phyloP scores from a whole-genome alignment of 257 asterid species.

The Ilex asprella region DNA sequence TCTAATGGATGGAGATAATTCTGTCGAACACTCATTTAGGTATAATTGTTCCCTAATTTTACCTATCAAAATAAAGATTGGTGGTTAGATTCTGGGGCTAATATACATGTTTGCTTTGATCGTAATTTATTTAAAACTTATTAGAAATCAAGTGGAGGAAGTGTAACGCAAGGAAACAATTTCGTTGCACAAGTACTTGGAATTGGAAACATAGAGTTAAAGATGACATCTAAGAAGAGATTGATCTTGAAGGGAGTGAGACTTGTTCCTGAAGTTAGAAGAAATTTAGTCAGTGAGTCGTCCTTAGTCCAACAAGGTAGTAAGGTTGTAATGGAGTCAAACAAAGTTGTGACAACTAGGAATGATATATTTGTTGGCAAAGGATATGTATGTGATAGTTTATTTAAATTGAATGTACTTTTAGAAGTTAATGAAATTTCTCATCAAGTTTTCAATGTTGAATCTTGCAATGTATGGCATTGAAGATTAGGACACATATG shows the following conservation, averaged over 20 bases:
- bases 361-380: slow-evolving; percentile 1
- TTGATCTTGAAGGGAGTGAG: too few species aligned
- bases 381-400: not conserved
- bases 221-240: too few species aligned
- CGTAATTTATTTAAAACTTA: not conserved
- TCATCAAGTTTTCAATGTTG: too few species aligned
- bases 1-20: too few species aligned
- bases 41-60: not conserved
- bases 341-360: not conserved
- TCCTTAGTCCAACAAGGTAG: too few species aligned
- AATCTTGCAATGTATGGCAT: too few species aligned
- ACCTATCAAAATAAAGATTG: slow-evolving; percentile 4
- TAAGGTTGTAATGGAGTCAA: slow-evolving; percentile 3
- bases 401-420: not conserved
- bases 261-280: too few species aligned
- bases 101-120: slow-evolving; percentile 1
- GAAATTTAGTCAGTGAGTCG: too few species aligned
- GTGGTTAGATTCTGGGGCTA: slow-evolving; percentile 3
- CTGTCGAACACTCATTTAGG: too few species aligned
- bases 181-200: not conserved
- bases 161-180: not conserved
- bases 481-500: too few species aligned
- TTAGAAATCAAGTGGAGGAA: not conserved
- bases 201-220: not conserved
- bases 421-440: not conserved